Conservation (phyloP, 1,284 basidiomycete species). For the Cutaneotrichosporon sp. region DNA sequence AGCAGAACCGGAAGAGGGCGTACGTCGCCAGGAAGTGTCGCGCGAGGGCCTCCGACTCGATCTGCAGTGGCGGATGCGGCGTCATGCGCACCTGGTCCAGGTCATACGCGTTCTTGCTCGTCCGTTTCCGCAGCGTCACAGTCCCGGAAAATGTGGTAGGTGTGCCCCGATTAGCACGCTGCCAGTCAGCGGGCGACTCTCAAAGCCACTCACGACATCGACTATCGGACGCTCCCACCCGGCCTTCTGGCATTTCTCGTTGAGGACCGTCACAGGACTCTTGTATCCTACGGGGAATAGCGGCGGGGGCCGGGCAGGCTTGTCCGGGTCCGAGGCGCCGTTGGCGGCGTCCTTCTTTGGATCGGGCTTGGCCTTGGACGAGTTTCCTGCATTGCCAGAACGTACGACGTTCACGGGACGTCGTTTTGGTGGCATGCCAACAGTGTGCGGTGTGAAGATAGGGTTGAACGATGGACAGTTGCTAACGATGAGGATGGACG, state of each 20-base stretch:
- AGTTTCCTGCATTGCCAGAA: conserved; percentile 79
- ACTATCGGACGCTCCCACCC: conserved; percentile 76
- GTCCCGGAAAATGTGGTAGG: conserved; percentile 57
- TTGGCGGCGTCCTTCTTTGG: conserved; percentile 21
- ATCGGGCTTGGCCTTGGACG: conserved; percentile 55
- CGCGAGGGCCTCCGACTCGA: conserved; percentile 64
- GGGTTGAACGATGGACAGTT: neutral
- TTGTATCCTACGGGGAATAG: conserved; percentile 78
- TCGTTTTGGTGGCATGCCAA: conserved; percentile 62
- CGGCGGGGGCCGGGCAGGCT: conserved; percentile 47
- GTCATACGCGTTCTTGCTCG: conserved; percentile 63
- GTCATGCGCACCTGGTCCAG: conserved; percentile 66
- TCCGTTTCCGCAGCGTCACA: conserved; percentile 60
- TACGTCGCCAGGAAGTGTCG: conserved; percentile 84
- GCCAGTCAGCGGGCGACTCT: neutral
- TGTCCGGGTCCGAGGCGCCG: conserved; percentile 12
- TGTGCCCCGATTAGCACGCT: conserved; percentile 52
- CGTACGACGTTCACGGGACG: conserved; percentile 63
- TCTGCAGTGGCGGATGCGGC: conserved; percentile 63
- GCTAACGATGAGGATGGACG: neutral
- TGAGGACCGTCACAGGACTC: conserved; percentile 66
- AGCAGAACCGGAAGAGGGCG: conserved; percentile 79
- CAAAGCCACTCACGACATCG: conserved; percentile 58
- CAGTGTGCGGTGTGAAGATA: neutral
- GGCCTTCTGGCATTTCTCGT: conserved; percentile 79